phyloP scores from a whole-genome alignment of 495 filamentous ascomycete species.

The Venustampulla echinocandica region DNA sequence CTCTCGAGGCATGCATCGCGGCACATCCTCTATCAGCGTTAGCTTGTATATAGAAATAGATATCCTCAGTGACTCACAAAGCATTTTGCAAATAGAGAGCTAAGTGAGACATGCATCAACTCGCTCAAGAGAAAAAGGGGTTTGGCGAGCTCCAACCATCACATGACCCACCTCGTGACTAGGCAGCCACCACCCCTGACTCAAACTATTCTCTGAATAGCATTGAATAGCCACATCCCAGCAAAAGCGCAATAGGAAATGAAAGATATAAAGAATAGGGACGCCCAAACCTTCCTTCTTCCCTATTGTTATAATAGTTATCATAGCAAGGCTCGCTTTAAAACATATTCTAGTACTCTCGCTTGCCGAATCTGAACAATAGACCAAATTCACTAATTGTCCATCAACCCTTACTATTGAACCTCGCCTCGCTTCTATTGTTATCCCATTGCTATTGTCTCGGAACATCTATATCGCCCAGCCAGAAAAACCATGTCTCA shows the following conservation, averaged over 20 bases:
- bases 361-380: neutral
- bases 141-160: neutral
- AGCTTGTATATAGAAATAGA: no score
- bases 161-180: slow-evolving; percentile 1
- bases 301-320: no score
- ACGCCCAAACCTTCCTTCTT: neutral
- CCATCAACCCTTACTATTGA: neutral
- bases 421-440: neutral
- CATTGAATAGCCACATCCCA: no score
- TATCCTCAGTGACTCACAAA: no score
- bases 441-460: neutral
- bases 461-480: neutral
- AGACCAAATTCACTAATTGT: neutral
- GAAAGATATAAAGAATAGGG: neutral
- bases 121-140: neutral
- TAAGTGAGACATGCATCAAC: neutral
- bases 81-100: neutral
- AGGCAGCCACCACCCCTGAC: slow-evolving; percentile 1
- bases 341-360: neutral
- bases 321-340: neutral
- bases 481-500: neutral
- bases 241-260: neutral
- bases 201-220: slow-evolving; percentile 1
- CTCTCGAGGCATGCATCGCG: no score
- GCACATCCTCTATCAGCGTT: no score